Evolutionary conservation across 352 stramenopile species (phyloP).

Genomic region (Halophytophthora polymorphica): DNA sequence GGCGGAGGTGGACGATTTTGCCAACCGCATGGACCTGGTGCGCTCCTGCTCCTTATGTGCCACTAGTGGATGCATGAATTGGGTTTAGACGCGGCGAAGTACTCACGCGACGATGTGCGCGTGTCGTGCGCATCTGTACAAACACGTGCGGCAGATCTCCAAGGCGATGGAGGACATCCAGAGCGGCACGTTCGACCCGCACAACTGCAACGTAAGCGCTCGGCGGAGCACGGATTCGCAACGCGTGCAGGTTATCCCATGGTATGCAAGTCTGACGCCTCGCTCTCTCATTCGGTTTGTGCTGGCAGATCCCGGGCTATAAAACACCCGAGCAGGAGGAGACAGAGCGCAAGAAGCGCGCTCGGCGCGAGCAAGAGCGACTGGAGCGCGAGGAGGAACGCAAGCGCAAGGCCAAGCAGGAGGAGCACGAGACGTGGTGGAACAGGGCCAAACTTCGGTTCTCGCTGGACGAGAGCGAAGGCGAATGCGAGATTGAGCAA

Average conservation of each 20-base stretch:
- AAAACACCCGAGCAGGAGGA: constrained; percentile 74
- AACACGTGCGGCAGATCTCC: constrained; percentile 45
- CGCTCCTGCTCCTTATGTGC: neutral
- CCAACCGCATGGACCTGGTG: constrained; percentile 67
- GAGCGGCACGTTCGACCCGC: constrained; percentile 71
- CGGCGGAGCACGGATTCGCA: no score
- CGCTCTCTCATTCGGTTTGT: neutral
- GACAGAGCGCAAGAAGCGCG: constrained; percentile 34
- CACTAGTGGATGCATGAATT: neutral
- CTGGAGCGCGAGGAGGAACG: constrained; percentile 40
- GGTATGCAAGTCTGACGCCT: no score
- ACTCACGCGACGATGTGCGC: no score
- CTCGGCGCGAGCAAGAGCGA: constrained; percentile 36
- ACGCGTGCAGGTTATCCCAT: no score
- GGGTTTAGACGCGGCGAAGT: no score
- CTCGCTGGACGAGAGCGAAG: constrained; percentile 22
- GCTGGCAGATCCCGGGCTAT: constrained; percentile 64
- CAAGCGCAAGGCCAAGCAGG: constrained; percentile 37
- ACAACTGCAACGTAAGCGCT: constrained; percentile 55
- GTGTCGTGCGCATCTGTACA: no score
- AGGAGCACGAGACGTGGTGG: constrained; percentile 74
- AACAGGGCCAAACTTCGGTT: constrained; percentile 55
- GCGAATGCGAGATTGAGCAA: constrained; percentile 8
- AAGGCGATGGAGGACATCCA: constrained; percentile 80
- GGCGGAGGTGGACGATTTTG: constrained; percentile 73